phyloP scores from a whole-genome alignment of 345 rosid species.

The Eucalyptus melliodora region DNA sequence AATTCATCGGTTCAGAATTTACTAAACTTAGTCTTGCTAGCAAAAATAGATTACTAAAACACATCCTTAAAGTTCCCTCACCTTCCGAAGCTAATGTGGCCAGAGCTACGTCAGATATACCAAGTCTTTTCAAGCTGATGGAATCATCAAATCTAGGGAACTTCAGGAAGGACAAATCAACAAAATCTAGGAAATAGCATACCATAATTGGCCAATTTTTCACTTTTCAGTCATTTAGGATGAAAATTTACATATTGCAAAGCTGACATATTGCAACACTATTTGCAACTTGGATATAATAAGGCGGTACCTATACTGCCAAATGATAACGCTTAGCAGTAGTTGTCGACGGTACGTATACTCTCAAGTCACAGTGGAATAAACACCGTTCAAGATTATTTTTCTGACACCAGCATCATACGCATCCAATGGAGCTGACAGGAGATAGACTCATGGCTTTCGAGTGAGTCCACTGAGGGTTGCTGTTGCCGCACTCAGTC shows the following conservation, averaged over 20 bases:
- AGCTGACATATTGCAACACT: neutral
- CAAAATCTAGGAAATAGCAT: neutral
- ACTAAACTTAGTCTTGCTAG: no score
- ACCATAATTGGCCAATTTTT: neutral
- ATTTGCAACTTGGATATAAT: neutral
- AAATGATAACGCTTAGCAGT: neutral
- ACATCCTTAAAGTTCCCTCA: neutral
- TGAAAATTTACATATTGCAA: neutral
- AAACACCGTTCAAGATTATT: neutral
- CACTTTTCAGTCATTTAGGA: neutral
- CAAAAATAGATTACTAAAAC: neutral
- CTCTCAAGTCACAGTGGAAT: neutral
- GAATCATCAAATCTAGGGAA: constrained; percentile 48
- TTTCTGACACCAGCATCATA: neutral
- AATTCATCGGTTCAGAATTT: no score
- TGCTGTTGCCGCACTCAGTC: neutral
- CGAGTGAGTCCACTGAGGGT: neutral
- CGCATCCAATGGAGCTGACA: neutral
- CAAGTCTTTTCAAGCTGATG: constrained; percentile 53
- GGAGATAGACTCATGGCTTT: neutral
- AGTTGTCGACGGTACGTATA: neutral
- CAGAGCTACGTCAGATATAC: constrained; percentile 77
- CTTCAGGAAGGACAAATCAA: constrained; percentile 5
- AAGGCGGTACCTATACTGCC: neutral
- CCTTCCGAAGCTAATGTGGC: constrained; percentile 65